phyloP scores from a whole-genome alignment of 1,284 basidiomycete species.

The Mycosarcoma maydis region DNA sequence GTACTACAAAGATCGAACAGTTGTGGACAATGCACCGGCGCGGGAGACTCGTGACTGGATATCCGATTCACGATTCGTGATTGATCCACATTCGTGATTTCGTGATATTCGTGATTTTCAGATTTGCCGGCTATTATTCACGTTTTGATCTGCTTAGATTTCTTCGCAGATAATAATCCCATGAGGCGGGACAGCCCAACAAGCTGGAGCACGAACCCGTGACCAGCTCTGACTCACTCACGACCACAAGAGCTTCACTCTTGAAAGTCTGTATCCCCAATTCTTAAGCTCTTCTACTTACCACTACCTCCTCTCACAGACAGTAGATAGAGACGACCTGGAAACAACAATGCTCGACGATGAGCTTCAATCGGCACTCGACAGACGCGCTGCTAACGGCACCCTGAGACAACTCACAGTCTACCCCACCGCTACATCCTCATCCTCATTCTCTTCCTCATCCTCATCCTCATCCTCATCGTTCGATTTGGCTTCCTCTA shows the following conservation, averaged over 20 bases:
- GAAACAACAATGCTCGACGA: slow-evolving; percentile 45
- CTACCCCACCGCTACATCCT: slow-evolving; percentile 26
- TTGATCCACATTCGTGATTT: too few relatives aligned
- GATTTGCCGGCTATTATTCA: background rate
- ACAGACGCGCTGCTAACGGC: slow-evolving; percentile 47
- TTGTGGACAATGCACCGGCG: too few relatives aligned
- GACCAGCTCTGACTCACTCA: too few relatives aligned
- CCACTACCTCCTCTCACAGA: background rate
- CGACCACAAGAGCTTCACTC: too few relatives aligned
- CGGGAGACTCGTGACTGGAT: too few relatives aligned
- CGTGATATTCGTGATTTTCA: too few relatives aligned
- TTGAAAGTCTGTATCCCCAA: too few relatives aligned
- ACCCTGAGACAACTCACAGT: slow-evolving; percentile 54
- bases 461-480: slow-evolving; percentile 10
- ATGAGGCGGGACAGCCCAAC: background rate
- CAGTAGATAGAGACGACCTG: too few relatives aligned
- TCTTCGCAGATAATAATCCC: background rate
- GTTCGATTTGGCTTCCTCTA: background rate
- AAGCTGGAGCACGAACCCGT: background rate
- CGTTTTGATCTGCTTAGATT: too few relatives aligned
- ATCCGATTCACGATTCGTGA: too few relatives aligned
- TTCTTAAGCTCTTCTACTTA: background rate
- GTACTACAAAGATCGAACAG: too few relatives aligned
- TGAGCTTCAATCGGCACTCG: slow-evolving; percentile 52
- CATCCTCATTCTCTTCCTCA: slow-evolving; percentile 2